phyloP scores from a whole-genome alignment of 495 filamentous ascomycete species.

The Neurospora terricola region DNA sequence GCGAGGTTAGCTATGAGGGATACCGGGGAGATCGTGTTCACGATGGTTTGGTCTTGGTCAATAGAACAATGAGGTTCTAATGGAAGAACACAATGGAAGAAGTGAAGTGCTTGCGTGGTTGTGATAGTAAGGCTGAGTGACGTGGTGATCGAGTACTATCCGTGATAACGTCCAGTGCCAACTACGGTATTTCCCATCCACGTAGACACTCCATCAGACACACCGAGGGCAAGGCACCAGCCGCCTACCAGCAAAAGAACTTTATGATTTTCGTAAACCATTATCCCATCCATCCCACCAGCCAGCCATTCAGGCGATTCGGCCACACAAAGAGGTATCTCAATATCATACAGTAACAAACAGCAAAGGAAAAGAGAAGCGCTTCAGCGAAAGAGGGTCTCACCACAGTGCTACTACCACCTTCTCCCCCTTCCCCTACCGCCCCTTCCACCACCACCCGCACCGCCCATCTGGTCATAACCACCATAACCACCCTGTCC shows the following conservation, averaged over 20 bases:
- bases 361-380: neutral
- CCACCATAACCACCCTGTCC: slow-evolving; percentile 42
- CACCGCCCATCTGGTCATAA: slow-evolving; percentile 46
- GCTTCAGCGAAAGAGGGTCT: no score
- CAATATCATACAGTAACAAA: neutral
- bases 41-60: neutral
- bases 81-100: neutral
- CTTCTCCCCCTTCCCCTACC: slow-evolving; percentile 34
- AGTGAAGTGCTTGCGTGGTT: neutral
- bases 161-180: neutral
- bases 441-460: slow-evolving; percentile 28
- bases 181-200: neutral
- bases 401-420: slow-evolving; percentile 11
- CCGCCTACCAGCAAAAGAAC: neutral
- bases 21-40: neutral
- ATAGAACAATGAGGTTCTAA: neutral
- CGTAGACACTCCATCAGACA: neutral
- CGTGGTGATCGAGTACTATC: neutral
- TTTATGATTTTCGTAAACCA: neutral
- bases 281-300: neutral
- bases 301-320: neutral
- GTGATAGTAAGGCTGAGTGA: neutral
- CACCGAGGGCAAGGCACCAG: neutral
- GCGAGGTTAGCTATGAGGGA: neutral
- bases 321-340: neutral